These are phyloP conservation scores for Myxozyma lipomycoides DNA, from an alignment of 805 yeast genomes.

Conservation along the genomic window DNA sequence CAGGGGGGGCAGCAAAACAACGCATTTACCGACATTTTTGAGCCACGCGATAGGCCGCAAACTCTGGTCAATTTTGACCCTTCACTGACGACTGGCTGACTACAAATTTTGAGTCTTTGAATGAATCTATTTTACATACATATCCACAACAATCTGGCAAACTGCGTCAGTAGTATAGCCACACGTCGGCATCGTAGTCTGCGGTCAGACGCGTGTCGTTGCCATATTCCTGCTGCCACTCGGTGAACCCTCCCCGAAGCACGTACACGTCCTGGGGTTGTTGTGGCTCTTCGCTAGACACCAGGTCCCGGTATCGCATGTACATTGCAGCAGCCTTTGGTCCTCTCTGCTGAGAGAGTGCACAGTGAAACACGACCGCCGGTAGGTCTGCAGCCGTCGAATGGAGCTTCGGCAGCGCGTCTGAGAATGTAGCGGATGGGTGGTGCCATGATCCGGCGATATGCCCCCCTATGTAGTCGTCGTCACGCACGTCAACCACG, in stretches of 20 bases:
- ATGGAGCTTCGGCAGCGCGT: constrained; percentile 39
- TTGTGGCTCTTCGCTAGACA: background rate
- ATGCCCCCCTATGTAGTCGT: constrained; percentile 76
- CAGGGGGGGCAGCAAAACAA: too few relatives aligned
- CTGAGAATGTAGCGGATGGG: constrained; percentile 49
- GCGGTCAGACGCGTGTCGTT: constrained; percentile 61
- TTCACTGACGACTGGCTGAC: too few relatives aligned
- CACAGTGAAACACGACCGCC: constrained; percentile 83
- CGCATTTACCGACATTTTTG: too few relatives aligned
- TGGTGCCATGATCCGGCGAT: constrained; percentile 52
- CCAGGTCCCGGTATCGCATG: constrained; percentile 42
- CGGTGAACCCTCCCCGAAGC: constrained; percentile 76
- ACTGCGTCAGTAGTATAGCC: constrained; percentile 21
- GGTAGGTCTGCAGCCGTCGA: constrained; percentile 39
- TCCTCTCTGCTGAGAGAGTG: constrained; percentile 85
- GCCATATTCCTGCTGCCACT: constrained; percentile 79
- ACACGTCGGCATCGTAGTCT: constrained; percentile 46
- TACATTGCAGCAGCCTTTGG: constrained; percentile 76
- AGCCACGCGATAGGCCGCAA: too few relatives aligned
- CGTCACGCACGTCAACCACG: constrained; percentile 81
- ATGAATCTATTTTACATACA: too few relatives aligned
- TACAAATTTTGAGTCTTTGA: too few relatives aligned
- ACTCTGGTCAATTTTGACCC: too few relatives aligned
- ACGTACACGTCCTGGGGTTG: constrained; percentile 57
- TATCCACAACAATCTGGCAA: too few relatives aligned